A percentile compares a stretch with the other conserved stretches of the same genome.
phyloP scores from a whole-genome alignment of 768 basidiomycete genomes.

The Royoungia palumana region DNA sequence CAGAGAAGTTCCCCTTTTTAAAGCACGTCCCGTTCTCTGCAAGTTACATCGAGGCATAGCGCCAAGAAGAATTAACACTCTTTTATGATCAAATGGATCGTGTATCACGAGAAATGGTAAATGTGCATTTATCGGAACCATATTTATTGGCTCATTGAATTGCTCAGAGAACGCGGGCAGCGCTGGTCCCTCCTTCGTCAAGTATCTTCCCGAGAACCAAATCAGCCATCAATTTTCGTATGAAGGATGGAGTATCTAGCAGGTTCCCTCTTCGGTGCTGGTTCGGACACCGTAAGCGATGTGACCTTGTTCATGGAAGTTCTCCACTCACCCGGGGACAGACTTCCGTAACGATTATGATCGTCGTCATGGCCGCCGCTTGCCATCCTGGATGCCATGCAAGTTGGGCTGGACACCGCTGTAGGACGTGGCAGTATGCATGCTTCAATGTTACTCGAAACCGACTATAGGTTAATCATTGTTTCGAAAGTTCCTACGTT shows the following conservation, averaged over 20 bases:
- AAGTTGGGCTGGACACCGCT: slow-evolving; percentile 52
- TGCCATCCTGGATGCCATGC: slow-evolving; percentile 48
- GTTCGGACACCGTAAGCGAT: slow-evolving; percentile 52
- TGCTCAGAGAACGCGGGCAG: slow-evolving; percentile 19
- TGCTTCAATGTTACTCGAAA: background rate
- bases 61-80: slow-evolving; percentile 50
- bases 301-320: background rate
- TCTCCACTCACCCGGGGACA: slow-evolving; percentile 5
- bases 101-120: slow-evolving; percentile 46
- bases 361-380: slow-evolving; percentile 56
- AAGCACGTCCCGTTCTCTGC: slow-evolving; percentile 59
- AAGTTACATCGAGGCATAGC: slow-evolving; percentile 51
- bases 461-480: background rate
- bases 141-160: background rate
- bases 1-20: slow-evolving; percentile 37
- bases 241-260: slow-evolving; percentile 61
- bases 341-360: slow-evolving; percentile 56
- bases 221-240: slow-evolving; percentile 50
- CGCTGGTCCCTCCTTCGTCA: slow-evolving; percentile 46
- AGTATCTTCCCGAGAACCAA: slow-evolving; percentile 57
- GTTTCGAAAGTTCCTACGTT: slow-evolving; percentile 36
- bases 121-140: background rate
- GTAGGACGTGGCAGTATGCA: slow-evolving; percentile 41
- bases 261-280: slow-evolving; percentile 64
- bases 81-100: slow-evolving; percentile 53